A percentile compares a stretch with the other conserved stretches of the same genome.
Evolutionary conservation across 2,329 filamentous ascomycete species (phyloP).

Genomic region (Thelonectria discophora): DNA sequence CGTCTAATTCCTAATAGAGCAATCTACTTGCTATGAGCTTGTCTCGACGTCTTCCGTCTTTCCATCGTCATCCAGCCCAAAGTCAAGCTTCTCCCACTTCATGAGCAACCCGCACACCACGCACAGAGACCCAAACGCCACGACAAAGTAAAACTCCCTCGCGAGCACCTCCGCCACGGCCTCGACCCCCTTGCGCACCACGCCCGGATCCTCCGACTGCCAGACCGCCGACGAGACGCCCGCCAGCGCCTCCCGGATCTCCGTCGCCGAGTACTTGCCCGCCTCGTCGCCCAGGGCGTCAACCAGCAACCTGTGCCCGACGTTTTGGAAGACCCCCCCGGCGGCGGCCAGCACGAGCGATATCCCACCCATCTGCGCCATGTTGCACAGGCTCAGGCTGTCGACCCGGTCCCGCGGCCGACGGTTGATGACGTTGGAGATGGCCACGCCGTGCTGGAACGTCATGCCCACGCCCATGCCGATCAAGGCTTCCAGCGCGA

Average conservation of each 20-base stretch:
- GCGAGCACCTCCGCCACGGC: conserved; percentile 22
- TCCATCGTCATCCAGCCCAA: conserved; percentile 5
- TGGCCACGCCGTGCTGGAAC: conserved; percentile 44
- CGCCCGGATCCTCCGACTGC: conserved; percentile 9
- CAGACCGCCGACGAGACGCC: conserved; percentile 23
- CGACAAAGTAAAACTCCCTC: conserved; percentile 20
- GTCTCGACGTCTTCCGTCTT: conserved; percentile 7
- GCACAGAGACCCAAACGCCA: conserved; percentile 11
- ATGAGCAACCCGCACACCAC: conserved; percentile 23
- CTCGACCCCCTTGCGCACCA: conserved; percentile 12
- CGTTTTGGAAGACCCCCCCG: conserved; percentile 22
- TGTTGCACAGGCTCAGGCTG: conserved; percentile 45
- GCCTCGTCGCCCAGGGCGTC: conserved; percentile 19
- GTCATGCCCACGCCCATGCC: conserved; percentile 46
- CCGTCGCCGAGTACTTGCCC: conserved; percentile 10
- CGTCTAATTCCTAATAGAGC: neutral
- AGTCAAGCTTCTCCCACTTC: conserved; percentile 25
- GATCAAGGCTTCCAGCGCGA: conserved; percentile 45
- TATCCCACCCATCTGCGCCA: conserved; percentile 44
- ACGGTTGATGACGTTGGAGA: conserved; percentile 43
- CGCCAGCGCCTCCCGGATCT: conserved; percentile 24
- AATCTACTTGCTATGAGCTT: neutral
- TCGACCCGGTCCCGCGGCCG: conserved; percentile 41
- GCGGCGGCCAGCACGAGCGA: conserved; percentile 20
- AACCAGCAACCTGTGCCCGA: conserved; percentile 20